These are phyloP conservation scores for Hypoxylon crocopeplum DNA, from an alignment of 495 filamentous ascomycete genomes.

Conservation along the genomic window DNA sequence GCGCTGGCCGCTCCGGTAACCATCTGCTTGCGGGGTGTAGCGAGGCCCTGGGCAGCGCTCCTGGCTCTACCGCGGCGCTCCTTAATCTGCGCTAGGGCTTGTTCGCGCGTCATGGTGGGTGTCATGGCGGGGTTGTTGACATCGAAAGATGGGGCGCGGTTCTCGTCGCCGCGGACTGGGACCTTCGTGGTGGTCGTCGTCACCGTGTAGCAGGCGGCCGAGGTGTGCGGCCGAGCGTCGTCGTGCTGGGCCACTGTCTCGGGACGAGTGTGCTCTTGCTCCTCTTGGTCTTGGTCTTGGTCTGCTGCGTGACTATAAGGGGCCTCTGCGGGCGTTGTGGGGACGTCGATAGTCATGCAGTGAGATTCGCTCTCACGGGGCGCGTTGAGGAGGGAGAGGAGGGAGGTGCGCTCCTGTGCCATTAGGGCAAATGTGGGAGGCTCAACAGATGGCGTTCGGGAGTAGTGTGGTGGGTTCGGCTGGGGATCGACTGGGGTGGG, in stretches of 20 bases:
- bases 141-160: conserved; percentile 53
- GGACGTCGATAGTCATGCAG: conserved; percentile 41
- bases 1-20: conserved; percentile 38
- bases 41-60: conserved; percentile 48
- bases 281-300: conserved; percentile 14
- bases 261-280: conserved; percentile 5
- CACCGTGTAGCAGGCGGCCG: conserved; percentile 45
- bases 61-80: conserved; percentile 58
- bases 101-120: conserved; percentile 63
- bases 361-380: conserved; percentile 46
- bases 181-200: conserved; percentile 57
- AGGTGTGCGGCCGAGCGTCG: conserved; percentile 44
- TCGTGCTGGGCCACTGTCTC: neutral
- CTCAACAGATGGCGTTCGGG: conserved; percentile 59
- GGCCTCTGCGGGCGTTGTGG: conserved; percentile 41
- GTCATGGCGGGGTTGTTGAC: conserved; percentile 56
- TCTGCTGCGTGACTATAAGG: neutral
- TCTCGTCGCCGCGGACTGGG: conserved; percentile 48
- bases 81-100: conserved; percentile 63
- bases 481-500: conserved; percentile 35
- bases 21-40: conserved; percentile 54
- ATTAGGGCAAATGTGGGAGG: conserved; percentile 56
- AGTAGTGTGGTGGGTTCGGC: conserved; percentile 33
- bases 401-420: conserved; percentile 54
- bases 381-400: conserved; percentile 62